Base-by-base conservation (phyloP, 306 rosid genomes). In the Macrotyloma uniflorum region DNA sequence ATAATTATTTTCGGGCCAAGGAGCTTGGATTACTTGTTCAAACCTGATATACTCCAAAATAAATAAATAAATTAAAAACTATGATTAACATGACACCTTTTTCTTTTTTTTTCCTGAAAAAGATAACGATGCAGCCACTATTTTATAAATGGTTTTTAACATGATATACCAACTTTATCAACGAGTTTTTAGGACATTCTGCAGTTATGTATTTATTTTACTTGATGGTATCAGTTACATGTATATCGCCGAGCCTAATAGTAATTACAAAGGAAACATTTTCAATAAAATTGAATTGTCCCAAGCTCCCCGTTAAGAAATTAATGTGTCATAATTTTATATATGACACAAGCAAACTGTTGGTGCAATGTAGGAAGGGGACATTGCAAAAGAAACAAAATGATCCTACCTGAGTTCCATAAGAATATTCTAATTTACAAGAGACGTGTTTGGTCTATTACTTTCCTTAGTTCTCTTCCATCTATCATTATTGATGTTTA, bases 341-440 rank as follows among this genome's bases (percentile, higher is more conserved):
- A 50, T 16, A 65, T 36, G 80, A 51, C 64, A 32, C 42, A 38
- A 13, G 65, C 53, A 70, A 70, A 61, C 22, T 36, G 6, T 63
- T 15, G 4, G 49, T 43, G 73, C 85, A 80, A 38, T 57, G 57
- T 43, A 72, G 42, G 78, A 66, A 23, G 78, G 59, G 19, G 30
- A 15, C 46, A 16, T 11, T 19, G 20, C 38, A 54, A 53, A 42
- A 59, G 69, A 54, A 77, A 77, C 10, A 20, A 43, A 61, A 63
- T 53, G 65, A 73, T 69, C 63, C 86, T 78, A 79, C 62, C 65
- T 26, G 36, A 64, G 28, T 79, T 47, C 67, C 70, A 70, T 23
- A 65, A 81, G 77, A 79, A 79, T 47, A 40, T 47, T 58, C 72
- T 23, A 62, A 83, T 83, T 75, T 82, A 79, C 86, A 85, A 13